phyloP scores from a whole-genome alignment of 352 stramenopile genomes.

The Elongisporangium prolatum region DNA sequence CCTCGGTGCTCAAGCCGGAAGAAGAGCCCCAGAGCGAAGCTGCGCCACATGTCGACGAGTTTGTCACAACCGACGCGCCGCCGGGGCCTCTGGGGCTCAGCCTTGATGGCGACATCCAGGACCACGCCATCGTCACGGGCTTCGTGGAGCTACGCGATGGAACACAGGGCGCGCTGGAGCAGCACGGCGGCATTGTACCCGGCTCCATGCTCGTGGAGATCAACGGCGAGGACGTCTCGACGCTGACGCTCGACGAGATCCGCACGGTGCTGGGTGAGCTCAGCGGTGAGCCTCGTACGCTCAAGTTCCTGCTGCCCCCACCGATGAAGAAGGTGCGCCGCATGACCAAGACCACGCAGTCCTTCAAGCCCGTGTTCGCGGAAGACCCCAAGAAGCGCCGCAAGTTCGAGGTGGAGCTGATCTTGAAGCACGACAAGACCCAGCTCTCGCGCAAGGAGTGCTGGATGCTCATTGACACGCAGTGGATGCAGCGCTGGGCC shows the following conservation, averaged over 20 bases:
- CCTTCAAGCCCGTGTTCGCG: constrained; percentile 24
- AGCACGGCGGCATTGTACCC: constrained; percentile 27
- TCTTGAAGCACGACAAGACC: constrained; percentile 50
- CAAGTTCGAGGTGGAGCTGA: constrained; percentile 47
- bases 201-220: constrained; percentile 54
- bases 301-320: constrained; percentile 42
- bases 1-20: not conserved
- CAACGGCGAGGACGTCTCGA: constrained; percentile 56
- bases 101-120: constrained; percentile 28
- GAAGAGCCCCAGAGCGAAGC: constrained; percentile 5
- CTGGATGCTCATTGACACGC: constrained; percentile 56
- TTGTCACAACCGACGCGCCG: constrained; percentile 42
- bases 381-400: constrained; percentile 51
- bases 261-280: constrained; percentile 28
- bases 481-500: constrained; percentile 68
- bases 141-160: constrained; percentile 57
- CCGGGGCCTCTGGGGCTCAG: constrained; percentile 53
- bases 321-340: constrained; percentile 5
- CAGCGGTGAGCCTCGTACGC: constrained; percentile 20
- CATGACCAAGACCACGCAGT: not conserved
- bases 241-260: constrained; percentile 34
- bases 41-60: constrained; percentile 16
- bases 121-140: constrained; percentile 47
- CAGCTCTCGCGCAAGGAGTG: constrained; percentile 61
- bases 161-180: constrained; percentile 35